A percentile compares a stretch with the other conserved stretches of the same genome.
phyloP scores from a whole-genome alignment of 345 rosid species.

The Cardamine resedifolia region DNA sequence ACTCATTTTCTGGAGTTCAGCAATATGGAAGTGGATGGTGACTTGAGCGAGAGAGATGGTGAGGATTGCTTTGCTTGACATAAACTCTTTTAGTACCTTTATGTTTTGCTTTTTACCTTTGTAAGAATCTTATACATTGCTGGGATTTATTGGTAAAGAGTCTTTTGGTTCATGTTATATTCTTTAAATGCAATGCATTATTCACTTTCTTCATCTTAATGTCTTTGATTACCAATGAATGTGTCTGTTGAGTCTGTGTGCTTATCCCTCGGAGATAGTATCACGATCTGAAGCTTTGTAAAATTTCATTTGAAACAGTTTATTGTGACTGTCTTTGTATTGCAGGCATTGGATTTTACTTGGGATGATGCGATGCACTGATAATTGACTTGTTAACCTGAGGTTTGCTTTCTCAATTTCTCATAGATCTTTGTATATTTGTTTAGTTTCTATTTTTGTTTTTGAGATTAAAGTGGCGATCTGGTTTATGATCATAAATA shows the following conservation, averaged over 20 bases:
- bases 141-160: neutral
- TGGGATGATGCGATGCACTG: no score
- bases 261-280: no score
- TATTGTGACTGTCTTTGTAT: no score
- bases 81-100: neutral
- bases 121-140: neutral
- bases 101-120: neutral
- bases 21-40: conserved; percentile 70
- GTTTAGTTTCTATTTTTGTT: no score
- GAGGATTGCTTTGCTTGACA: conserved; percentile 69
- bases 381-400: no score
- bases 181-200: neutral
- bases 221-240: neutral
- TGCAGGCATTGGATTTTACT: no score
- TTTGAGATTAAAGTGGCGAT: no score
- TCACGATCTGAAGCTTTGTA: neutral
- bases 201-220: neutral
- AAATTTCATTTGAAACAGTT: no score
- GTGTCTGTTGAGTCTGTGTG: no score
- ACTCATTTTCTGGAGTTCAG: conserved; percentile 90
- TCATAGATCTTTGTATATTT: no score
- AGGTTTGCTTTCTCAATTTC: no score
- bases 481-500: no score
- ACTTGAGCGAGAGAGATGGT: conserved; percentile 61
- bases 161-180: neutral